Base-by-base conservation (phyloP, 176 grass and related monocot genomes). In the Melocanna baccifera region DNA sequence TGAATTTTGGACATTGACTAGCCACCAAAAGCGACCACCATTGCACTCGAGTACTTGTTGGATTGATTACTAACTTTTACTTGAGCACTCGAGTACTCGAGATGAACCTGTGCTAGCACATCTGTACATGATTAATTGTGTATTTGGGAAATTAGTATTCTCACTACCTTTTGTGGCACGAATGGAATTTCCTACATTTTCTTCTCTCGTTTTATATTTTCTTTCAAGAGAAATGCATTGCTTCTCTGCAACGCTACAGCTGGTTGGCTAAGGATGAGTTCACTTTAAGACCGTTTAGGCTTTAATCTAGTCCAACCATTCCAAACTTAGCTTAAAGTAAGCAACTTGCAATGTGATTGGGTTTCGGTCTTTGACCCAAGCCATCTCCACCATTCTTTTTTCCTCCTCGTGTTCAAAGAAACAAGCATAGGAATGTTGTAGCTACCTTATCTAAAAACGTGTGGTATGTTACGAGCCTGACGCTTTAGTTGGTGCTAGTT, bases 231-330 rank as follows among this genome's bases (percentile, higher is more conserved):
- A 64, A 19, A 52, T 32, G 18, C 68, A 4, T 55, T 32, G 45
- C 45, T 78, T 10, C 42, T 45, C 72, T 62, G 19, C 56, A 62
- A 39, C 30, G 25, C 9, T 67, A 87, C 28, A 41, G 2, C 7
- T 88, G 9, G 67, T 66, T 36, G 57, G 66, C 45, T 84, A 72
- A 65, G 12, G 25, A 22, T 19, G 73, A 34, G 45, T 45, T 72
- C 9, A 14, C 14, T 30, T 23, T 48, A 63, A 71, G 43, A 72
- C 26, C 16, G 12, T 7, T 65, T 15, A 83, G 42, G 61, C 2
- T n/a, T n/a, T 88, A 73, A 76, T 62, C 4, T 25, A 12, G 62
- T 82, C 79, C 62, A 62, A 55, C 0, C 12, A 39, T 40, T 3
- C 20, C 47, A 9, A 5, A 1, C 3, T 66, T 80, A 3, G 29